Evolutionary conservation across 1,139 yeast species (phyloP).

Genomic region (Pichia sp.): DNA sequence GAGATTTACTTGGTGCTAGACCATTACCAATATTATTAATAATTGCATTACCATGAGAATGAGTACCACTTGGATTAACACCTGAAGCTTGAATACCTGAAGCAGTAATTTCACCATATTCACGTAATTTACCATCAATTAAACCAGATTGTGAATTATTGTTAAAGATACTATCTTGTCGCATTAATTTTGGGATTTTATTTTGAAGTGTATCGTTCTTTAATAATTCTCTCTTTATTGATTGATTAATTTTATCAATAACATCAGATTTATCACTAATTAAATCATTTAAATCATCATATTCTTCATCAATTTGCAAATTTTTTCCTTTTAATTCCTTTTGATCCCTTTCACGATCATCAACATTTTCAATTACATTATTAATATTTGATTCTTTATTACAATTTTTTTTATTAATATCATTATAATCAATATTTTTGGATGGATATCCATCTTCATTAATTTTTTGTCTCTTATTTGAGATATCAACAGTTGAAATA

Average conservation of each 20-base stretch:
- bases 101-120: slow-evolving; percentile 59
- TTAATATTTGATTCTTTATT: not conserved
- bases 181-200: slow-evolving; percentile 7
- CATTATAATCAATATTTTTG: too few relatives aligned
- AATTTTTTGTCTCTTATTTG: not conserved
- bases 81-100: slow-evolving; percentile 53
- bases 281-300: slow-evolving; percentile 3
- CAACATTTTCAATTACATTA: not conserved
- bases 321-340: not conserved
- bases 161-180: slow-evolving; percentile 10
- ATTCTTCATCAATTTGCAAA: not conserved
- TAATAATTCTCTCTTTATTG: not conserved
- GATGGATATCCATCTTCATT: not conserved
- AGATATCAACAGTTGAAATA: not conserved
- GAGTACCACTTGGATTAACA: slow-evolving; percentile 19
- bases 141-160: slow-evolving; percentile 3
- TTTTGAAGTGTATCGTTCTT: not conserved
- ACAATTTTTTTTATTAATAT: not conserved
- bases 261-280: slow-evolving; percentile 12
- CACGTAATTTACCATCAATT: slow-evolving; percentile 23
- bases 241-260: slow-evolving; percentile 11
- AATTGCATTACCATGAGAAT: slow-evolving; percentile 11
- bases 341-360: not conserved
- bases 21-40: slow-evolving; percentile 47
- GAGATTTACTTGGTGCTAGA: slow-evolving; percentile 60